These are phyloP conservation scores for Boletus rubropictus DNA, from an alignment of 768 basidiomycete species.

Conservation along the genomic window DNA sequence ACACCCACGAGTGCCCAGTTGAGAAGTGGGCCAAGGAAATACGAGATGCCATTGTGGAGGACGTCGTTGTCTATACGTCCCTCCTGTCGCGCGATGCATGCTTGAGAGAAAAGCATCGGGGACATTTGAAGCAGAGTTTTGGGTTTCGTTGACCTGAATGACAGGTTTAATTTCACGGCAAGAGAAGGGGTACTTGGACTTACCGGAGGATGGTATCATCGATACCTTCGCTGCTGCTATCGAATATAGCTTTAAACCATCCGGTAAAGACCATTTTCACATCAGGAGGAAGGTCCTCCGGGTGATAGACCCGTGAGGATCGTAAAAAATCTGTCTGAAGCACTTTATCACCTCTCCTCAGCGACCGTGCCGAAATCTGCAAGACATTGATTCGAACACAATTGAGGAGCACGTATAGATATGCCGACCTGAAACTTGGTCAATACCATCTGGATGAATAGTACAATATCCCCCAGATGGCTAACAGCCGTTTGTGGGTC, in stretches of 20 bases:
- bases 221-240: slow-evolving; percentile 71
- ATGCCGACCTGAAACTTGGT: slow-evolving; percentile 57
- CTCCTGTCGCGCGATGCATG: slow-evolving; percentile 43
- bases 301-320: slow-evolving; percentile 39
- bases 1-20: slow-evolving; percentile 79
- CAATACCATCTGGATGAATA: slow-evolving; percentile 63
- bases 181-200: not conserved
- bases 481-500: slow-evolving; percentile 80
- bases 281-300: slow-evolving; percentile 39
- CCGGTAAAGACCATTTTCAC: slow-evolving; percentile 41
- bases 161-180: not conserved
- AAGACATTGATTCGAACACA: slow-evolving; percentile 1
- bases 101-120: slow-evolving; percentile 59
- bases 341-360: slow-evolving; percentile 42
- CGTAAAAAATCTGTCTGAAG: slow-evolving; percentile 49
- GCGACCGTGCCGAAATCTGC: slow-evolving; percentile 47
- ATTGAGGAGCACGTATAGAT: not conserved
- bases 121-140: slow-evolving; percentile 62
- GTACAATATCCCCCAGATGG: slow-evolving; percentile 72
- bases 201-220: slow-evolving; percentile 73
- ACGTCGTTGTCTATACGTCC: slow-evolving; percentile 62
- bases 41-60: slow-evolving; percentile 69
- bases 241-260: slow-evolving; percentile 79
- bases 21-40: slow-evolving; percentile 66
- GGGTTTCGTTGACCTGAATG: slow-evolving; percentile 62